Conservation (phyloP, 1,139 yeast species). For the Williopsis jadinii region DNA sequence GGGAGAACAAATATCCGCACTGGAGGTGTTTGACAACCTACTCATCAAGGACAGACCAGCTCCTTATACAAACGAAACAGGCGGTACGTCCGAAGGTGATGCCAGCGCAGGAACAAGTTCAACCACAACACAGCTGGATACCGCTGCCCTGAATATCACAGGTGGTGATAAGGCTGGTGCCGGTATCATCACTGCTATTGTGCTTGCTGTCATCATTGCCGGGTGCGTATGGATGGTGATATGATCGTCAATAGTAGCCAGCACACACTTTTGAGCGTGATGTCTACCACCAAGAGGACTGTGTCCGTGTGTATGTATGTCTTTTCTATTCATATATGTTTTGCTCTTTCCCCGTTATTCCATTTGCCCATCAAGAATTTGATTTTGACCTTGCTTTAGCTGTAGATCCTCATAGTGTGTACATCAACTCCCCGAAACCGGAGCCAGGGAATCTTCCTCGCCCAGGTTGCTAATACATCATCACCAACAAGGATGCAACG, state of each 20-base stretch:
- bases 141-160: conserved; percentile 35
- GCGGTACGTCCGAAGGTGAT: conserved; percentile 33
- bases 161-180: conserved; percentile 71
- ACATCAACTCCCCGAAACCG: no score
- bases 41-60: conserved; percentile 26
- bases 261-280: no score
- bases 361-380: no score
- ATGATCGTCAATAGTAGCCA: conserved; percentile 15
- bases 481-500: background rate
- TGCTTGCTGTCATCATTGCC: conserved; percentile 46
- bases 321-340: no score
- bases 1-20: conserved; percentile 59
- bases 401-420: no score
- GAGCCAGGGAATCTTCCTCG: no score
- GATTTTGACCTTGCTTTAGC: no score
- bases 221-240: conserved; percentile 62
- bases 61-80: conserved; percentile 22
- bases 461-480: no score
- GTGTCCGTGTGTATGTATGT: no score
- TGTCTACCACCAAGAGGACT: no score
- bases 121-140: conserved; percentile 23
- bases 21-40: conserved; percentile 45
- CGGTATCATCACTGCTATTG: conserved; percentile 60
- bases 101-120: conserved; percentile 25
- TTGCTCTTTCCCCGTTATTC: no score